Conservation (phyloP, 108 stramenopile genomes). For the Aurantiochytrium sp. region DNA sequence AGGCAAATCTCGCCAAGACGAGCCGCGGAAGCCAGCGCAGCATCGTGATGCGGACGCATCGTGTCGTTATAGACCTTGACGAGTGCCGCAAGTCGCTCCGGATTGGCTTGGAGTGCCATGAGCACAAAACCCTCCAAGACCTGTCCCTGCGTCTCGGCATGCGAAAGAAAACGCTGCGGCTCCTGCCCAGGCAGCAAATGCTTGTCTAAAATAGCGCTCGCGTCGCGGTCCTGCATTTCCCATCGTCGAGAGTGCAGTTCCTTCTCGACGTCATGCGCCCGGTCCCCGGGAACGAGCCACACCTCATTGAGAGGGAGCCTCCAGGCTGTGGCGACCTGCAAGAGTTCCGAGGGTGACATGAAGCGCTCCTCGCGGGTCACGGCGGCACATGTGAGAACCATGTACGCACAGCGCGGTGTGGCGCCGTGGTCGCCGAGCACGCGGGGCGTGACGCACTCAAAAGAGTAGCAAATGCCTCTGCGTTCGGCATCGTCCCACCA, state of each 20-base stretch:
- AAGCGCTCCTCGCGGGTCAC: background rate
- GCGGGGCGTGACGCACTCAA: conserved; percentile 10
- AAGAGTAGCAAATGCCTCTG: background rate
- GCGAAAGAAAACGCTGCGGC: background rate
- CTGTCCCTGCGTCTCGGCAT: background rate
- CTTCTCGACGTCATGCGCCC: background rate
- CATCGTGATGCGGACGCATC: background rate
- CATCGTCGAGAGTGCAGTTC: background rate
- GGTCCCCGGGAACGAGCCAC: background rate
- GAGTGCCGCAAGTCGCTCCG: background rate
- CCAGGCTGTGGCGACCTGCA: background rate
- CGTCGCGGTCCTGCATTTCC: background rate
- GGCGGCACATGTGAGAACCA: background rate
- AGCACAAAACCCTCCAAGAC: conserved; percentile 7
- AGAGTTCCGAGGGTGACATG: conserved; percentile 2
- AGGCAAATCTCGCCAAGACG: background rate
- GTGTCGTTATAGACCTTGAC: background rate
- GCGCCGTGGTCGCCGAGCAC: conserved; percentile 5
- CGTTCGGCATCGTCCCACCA: conserved; percentile 8
- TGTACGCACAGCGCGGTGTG: background rate
- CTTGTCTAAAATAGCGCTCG: background rate
- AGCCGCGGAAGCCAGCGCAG: background rate
- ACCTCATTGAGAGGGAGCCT: conserved; percentile 7
- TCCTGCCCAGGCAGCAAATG: background rate
- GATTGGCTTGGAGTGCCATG: background rate